A percentile compares a stretch with the other conserved stretches of the same genome.
Evolutionary conservation across 345 rosid genomes (phyloP).

Genomic region (Angophora floribunda): DNA sequence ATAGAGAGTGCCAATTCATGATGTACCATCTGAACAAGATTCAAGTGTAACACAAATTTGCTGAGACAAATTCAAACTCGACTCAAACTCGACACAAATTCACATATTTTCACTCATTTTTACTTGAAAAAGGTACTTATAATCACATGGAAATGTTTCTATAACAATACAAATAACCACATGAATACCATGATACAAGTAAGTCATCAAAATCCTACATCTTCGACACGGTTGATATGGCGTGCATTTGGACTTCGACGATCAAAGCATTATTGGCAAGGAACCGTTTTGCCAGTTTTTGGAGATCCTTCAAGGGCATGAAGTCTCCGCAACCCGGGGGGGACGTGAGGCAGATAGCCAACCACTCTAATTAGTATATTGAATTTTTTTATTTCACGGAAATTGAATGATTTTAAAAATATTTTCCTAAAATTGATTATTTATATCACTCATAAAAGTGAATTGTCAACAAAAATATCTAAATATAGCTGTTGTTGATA

Average conservation of each 20-base stretch:
- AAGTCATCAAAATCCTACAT: background rate
- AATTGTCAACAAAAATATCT: rapidly evolving
- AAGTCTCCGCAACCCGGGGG: background rate
- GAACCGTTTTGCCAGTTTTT: background rate
- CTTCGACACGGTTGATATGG: background rate
- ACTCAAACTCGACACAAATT: no score
- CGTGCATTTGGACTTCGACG: background rate
- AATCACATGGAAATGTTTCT: no score
- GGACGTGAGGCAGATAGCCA: background rate
- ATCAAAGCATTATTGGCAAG: background rate
- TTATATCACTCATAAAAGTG: no score
- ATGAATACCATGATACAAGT: no score
- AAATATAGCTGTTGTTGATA: rapidly evolving
- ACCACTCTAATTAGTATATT: background rate
- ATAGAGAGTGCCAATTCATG: no score
- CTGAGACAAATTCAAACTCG: rapidly evolving
- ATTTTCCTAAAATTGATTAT: no score
- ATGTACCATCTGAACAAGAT: no score
- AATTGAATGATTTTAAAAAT: rapidly evolving
- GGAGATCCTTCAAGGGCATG: background rate
- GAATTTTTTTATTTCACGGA: rapidly evolving
- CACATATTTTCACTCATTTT: no score
- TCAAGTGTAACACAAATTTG: no score
- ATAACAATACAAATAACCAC: no score
- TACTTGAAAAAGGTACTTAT: no score